Evolutionary conservation across 805 yeast species (phyloP).

Genomic region (Sungouiella thailandica): DNA sequence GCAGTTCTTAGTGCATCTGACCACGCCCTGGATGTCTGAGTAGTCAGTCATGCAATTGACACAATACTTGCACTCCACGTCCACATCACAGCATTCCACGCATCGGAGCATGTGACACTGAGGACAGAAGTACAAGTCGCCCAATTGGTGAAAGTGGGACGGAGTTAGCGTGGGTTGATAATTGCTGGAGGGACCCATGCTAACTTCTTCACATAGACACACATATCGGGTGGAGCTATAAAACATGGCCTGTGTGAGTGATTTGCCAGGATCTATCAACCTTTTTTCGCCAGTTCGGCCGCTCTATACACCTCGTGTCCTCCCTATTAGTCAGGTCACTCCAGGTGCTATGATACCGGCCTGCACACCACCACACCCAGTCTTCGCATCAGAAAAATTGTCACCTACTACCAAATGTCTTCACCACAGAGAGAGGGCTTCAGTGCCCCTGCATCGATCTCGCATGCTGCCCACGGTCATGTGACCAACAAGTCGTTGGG

Average conservation of each 20-base stretch:
- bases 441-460: conserved; percentile 70
- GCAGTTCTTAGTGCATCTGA: conserved; percentile 34
- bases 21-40: conserved; percentile 16
- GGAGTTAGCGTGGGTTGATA: too few relatives aligned
- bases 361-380: too few relatives aligned
- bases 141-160: too few relatives aligned
- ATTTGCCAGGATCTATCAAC: too few relatives aligned
- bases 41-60: conserved; percentile 34
- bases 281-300: too few relatives aligned
- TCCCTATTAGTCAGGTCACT: too few relatives aligned
- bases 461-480: conserved; percentile 80
- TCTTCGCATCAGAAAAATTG: too few relatives aligned
- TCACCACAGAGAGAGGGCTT: conserved; percentile 78
- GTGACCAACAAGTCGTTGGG: conserved; percentile 62
- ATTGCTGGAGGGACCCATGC: not conserved
- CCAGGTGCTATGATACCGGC: too few relatives aligned
- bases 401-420: too few relatives aligned
- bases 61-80: conserved; percentile 29
- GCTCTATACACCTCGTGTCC: too few relatives aligned
- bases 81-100: conserved; percentile 20
- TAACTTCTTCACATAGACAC: conserved; percentile 10
- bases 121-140: conserved; percentile 33
- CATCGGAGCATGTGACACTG: conserved; percentile 30
- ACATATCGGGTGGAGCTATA: conserved; percentile 8
- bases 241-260: too few relatives aligned